Percentiles rank a stretch among this genome's conserved stretches.
Evolutionary conservation across 2,329 filamentous ascomycete species (phyloP).

Genomic region (Diaporthe vexans): DNA sequence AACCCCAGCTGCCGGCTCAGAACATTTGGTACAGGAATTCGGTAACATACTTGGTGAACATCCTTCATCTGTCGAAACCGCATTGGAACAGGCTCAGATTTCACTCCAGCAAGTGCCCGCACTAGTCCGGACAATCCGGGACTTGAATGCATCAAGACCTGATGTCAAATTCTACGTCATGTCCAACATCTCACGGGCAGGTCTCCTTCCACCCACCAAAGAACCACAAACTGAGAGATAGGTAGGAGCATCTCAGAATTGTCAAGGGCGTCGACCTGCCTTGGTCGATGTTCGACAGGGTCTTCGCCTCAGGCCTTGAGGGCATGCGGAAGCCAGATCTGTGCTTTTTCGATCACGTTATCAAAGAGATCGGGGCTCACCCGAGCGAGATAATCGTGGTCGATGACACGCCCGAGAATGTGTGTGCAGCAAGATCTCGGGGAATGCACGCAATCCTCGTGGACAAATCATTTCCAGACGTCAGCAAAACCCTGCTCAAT

Average conservation of each 20-base stretch:
- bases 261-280: not conserved
- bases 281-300: not conserved
- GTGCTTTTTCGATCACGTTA: not conserved
- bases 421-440: not conserved
- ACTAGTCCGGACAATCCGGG: not conserved
- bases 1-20: not conserved
- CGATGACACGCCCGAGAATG: slow-evolving; percentile 1
- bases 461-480: not conserved
- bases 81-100: not conserved
- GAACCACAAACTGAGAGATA: not conserved
- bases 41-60: not conserved
- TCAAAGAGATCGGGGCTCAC: not conserved
- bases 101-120: not conserved
- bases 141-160: not conserved
- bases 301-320: not conserved
- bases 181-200: slow-evolving; percentile 2
- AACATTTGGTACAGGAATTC: not conserved
- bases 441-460: not conserved
- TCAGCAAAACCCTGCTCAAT: not conserved
- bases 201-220: not conserved
- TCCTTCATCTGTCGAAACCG: not conserved
- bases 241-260: not conserved
- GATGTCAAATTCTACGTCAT: not conserved
- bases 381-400: not conserved
- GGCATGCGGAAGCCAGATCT: slow-evolving; percentile 6